A percentile compares a stretch with the other conserved stretches of the same genome.
Conservation (phyloP, 257 asterid species). For the Rauvolfia tetraphylla region DNA sequence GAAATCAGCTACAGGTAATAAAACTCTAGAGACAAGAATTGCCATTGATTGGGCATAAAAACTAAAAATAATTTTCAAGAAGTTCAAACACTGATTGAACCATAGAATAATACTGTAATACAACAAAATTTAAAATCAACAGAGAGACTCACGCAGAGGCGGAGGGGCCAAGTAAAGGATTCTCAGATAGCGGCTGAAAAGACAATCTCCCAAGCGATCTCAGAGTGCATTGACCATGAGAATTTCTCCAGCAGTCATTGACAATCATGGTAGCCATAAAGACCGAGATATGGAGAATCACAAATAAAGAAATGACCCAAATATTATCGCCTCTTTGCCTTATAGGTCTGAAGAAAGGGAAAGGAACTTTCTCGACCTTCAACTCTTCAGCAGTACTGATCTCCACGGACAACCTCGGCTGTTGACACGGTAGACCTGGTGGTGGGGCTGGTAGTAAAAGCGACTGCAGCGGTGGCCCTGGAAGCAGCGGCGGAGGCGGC, state of each 20-base stretch:
- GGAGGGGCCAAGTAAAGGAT: conserved; percentile 90
- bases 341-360: conserved; percentile 68
- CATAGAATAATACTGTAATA: background rate
- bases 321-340: conserved; percentile 61
- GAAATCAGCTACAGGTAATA: background rate
- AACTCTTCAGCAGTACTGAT: conserved; percentile 39
- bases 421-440: conserved; percentile 12
- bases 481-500: background rate
- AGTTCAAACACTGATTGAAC: background rate
- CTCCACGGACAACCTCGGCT: conserved; percentile 40
- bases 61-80: background rate
- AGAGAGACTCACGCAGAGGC: conserved; percentile 63
- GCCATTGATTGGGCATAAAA: background rate
- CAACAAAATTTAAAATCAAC: background rate
- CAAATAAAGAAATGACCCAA: conserved; percentile 73
- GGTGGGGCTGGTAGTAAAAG: background rate
- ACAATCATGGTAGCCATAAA: conserved; percentile 63
- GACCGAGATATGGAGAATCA: conserved; percentile 60
- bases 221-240: conserved; percentile 58
- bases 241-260: conserved; percentile 70
- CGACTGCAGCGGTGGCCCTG: background rate
- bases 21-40: background rate
- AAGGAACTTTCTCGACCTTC: conserved; percentile 50
- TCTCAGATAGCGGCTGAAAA: conserved; percentile 73
- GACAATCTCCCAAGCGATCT: conserved; percentile 64